These are phyloP conservation scores for Earliella scabrosa DNA, from an alignment of 1,284 basidiomycete genomes.

Conservation along the genomic window DNA sequence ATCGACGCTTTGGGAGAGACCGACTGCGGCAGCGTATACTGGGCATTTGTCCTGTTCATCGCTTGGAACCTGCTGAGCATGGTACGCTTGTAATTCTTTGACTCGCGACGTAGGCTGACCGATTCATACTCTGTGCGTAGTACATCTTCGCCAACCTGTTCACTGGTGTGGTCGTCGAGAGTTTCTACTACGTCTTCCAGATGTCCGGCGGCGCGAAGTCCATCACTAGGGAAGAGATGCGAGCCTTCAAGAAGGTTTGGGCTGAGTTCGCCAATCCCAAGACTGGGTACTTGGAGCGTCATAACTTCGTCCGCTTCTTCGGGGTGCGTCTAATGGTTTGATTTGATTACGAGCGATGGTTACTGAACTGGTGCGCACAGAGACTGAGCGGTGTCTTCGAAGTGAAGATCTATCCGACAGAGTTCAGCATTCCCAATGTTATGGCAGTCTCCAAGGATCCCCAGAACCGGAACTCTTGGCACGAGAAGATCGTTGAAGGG, in stretches of 20 bases:
- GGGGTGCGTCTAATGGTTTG: slow-evolving; percentile 53
- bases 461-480: slow-evolving; percentile 11
- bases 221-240: slow-evolving; percentile 89
- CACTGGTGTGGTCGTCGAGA: slow-evolving; percentile 95
- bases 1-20: slow-evolving; percentile 63
- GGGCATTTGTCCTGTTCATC: slow-evolving; percentile 92
- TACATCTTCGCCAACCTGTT: slow-evolving; percentile 97
- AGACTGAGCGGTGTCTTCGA: slow-evolving; percentile 84
- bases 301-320: slow-evolving; percentile 82
- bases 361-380: slow-evolving; percentile 43
- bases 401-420: slow-evolving; percentile 79
- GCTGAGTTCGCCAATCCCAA: slow-evolving; percentile 81
- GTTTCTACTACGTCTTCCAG: slow-evolving; percentile 96
- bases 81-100: no score
- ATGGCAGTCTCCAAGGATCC: slow-evolving; percentile 49
- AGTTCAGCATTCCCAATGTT: slow-evolving; percentile 67
- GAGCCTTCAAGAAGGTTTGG: slow-evolving; percentile 95
- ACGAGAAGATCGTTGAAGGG: slow-evolving; percentile 44
- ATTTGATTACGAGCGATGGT: not conserved
- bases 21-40: slow-evolving; percentile 88
- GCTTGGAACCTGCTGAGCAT: slow-evolving; percentile 97
- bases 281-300: slow-evolving; percentile 79
- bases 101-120: no score
- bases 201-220: slow-evolving; percentile 81
- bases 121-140: slow-evolving; percentile 45